Evolutionary conservation across 768 basidiomycete genomes (phyloP).

Genomic region (Hygrocybe punicea): DNA sequence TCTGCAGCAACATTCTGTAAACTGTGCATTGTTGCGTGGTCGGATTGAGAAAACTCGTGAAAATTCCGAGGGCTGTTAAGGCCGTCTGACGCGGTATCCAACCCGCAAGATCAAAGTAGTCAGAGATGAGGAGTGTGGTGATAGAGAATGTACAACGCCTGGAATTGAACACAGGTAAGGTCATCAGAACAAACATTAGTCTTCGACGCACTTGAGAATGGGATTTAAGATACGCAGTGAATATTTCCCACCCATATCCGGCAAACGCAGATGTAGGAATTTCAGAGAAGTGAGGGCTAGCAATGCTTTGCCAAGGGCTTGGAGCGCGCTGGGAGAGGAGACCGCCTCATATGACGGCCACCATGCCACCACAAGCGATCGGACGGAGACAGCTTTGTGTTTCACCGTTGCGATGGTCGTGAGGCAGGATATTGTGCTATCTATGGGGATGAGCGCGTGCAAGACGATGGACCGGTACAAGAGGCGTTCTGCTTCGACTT

Average conservation of each 20-base stretch:
- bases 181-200: neutral
- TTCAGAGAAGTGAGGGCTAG: constrained; percentile 1
- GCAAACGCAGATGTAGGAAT: neutral
- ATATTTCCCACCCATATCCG: neutral
- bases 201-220: neutral
- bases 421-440: neutral
- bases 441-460: neutral
- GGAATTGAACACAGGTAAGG: neutral
- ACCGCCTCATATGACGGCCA: neutral
- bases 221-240: neutral
- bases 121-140: neutral
- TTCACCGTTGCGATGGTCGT: neutral
- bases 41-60: neutral
- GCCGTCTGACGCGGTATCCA: neutral
- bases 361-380: neutral
- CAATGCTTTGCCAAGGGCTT: neutral
- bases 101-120: neutral
- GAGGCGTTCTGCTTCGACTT: constrained; percentile 3
- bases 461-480: neutral
- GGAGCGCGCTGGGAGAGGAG: neutral
- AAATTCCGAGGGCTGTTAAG: neutral
- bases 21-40: neutral
- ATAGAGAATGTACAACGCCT: constrained; percentile 4
- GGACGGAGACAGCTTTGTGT: constrained; percentile 1
- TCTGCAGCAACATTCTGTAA: neutral